phyloP scores from a whole-genome alignment of 768 basidiomycete genomes.

The Butyriboletus loyo region DNA sequence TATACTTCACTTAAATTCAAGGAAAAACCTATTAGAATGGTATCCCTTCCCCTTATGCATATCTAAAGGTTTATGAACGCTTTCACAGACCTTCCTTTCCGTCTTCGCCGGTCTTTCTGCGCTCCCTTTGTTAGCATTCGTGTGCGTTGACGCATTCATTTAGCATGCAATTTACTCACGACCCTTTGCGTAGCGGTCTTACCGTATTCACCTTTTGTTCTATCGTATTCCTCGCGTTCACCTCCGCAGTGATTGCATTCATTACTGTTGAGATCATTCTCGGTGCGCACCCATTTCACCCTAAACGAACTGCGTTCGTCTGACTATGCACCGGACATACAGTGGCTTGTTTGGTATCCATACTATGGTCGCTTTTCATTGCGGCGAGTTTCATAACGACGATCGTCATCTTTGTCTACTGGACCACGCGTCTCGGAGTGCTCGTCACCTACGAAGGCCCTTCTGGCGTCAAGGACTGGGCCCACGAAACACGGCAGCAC shows the following conservation, averaged over 20 bases:
- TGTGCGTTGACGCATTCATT: conserved; percentile 32
- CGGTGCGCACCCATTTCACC: conserved; percentile 17
- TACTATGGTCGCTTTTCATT: conserved; percentile 32
- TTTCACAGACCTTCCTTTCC: conserved; percentile 39
- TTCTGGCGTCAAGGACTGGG: conserved; percentile 31
- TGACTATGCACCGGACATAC: not conserved
- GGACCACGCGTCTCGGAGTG: conserved; percentile 32
- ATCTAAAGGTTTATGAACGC: conserved; percentile 4
- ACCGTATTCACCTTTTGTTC: conserved; percentile 37
- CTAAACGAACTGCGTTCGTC: not conserved
- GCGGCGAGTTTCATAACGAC: conserved; percentile 35
- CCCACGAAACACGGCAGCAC: conserved; percentile 24
- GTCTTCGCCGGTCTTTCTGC: conserved; percentile 38
- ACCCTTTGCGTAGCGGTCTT: conserved; percentile 20
- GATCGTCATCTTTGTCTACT: conserved; percentile 30
- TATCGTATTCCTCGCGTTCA: conserved; percentile 37
- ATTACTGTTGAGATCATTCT: conserved; percentile 29
- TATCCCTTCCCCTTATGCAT: not conserved
- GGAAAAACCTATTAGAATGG: conserved; percentile 27
- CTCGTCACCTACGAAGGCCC: conserved; percentile 35
- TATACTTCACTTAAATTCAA: conserved; percentile 16
- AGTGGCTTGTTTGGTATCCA: conserved; percentile 36
- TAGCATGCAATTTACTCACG: conserved; percentile 6
- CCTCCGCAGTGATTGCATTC: conserved; percentile 31
- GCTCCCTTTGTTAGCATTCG: conserved; percentile 34